Base-by-base conservation (phyloP, 2,329 filamentous ascomycete genomes). In the Sporothrix variecibatus region DNA sequence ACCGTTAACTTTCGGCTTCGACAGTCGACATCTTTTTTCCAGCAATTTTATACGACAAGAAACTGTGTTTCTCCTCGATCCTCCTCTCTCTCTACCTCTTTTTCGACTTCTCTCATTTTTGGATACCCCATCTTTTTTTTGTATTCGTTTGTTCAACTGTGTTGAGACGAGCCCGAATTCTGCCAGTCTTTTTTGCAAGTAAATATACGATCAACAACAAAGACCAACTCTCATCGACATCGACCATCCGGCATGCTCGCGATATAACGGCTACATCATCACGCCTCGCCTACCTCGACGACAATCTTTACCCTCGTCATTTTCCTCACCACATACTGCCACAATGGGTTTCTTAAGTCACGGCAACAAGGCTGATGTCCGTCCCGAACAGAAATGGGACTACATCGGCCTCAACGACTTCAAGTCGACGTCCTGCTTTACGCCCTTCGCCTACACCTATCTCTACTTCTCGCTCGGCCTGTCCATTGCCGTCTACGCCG, bases 381-480 rank as follows among this genome's bases (percentile, higher is more conserved):
- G 89, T 76, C 91, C 93, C 75, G 95, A 98, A 83, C 94, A 96
- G 84, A 93, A 94, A 86, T 98, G 95, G 95, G 93, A 95, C 80
- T 97, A 95, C 81, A 95, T 98, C 81, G 93, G 84, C 78, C 83
- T 89, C 72, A 82, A 85, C 74, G 95, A 98, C 83, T 98, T 98
- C 87, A 94, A 92, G 81, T 92, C 93, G 2, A 90, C 88, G 40
- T 95, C 93, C 17, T 94, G 92, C 81, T 91, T 92, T 77, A 88
- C 92, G 0, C 87, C 89, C 9, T 87, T 97, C 77, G 95, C 94
- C 75, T 98, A 98, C 82, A 89, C 86, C 79, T 96, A 94, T 83
- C 88, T 98, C 71, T 96, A 92, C 88, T 86, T 96, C 74, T 92
- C 94, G 78, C 87, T 95, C 62, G 73, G 94, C 71, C 86, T 97